phyloP scores from a whole-genome alignment of 305 asterid species.

The Fraxinus sp. region DNA sequence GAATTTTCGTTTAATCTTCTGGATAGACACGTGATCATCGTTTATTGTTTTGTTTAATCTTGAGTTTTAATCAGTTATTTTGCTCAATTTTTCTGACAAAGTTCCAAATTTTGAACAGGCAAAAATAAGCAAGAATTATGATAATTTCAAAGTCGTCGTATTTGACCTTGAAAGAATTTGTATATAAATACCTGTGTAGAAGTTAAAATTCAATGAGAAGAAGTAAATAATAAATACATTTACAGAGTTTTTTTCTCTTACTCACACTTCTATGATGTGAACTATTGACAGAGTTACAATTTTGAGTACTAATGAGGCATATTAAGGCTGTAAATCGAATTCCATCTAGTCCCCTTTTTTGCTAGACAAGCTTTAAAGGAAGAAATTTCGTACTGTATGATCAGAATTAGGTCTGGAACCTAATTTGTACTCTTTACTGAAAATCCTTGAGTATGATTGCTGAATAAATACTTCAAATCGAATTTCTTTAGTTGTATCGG shows the following conservation, averaged over 20 bases:
- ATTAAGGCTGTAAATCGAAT: background rate
- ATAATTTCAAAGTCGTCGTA: background rate
- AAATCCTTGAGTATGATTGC: background rate
- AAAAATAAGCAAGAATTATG: background rate
- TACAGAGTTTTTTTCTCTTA: background rate
- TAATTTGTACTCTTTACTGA: background rate
- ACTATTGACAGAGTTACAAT: background rate
- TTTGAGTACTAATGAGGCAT: background rate
- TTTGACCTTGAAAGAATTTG: background rate
- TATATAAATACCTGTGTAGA: background rate
- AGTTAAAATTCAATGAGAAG: conserved; percentile 1
- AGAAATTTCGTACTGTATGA: background rate
- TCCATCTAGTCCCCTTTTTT: background rate
- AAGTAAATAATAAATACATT: background rate
- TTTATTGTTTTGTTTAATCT: background rate
- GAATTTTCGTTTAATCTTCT: background rate
- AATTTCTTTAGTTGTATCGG: conserved; percentile 13
- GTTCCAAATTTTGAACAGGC: background rate
- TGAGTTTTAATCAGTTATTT: background rate
- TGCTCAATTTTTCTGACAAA: background rate
- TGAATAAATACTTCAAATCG: background rate
- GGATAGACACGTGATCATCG: background rate
- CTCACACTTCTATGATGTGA: background rate
- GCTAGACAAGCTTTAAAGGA: background rate
- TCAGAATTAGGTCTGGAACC: background rate